phyloP scores from a whole-genome alignment of 371 early-diverging fungal genomes.

The Apophysomyces sp. region DNA sequence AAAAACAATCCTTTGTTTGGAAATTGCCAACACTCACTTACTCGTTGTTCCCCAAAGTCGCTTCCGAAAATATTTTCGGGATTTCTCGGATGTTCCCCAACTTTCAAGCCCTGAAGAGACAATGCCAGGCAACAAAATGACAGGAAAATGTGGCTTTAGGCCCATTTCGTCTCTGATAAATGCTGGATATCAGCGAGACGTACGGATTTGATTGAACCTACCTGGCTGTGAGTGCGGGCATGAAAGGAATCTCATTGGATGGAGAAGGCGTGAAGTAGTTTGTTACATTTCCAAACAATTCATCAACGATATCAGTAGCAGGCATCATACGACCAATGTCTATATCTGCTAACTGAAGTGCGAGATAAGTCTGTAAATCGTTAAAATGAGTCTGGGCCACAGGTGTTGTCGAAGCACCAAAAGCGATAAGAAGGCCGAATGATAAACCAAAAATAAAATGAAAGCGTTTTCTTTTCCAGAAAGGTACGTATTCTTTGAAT shows the following conservation, averaged over 20 bases:
- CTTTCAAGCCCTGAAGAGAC: constrained; percentile 89
- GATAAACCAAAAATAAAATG: constrained; percentile 40
- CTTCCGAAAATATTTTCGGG: constrained; percentile 82
- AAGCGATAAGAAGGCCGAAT: constrained; percentile 19
- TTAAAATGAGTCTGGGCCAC: constrained; percentile 35
- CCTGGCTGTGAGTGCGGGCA: constrained; percentile 47
- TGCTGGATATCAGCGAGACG: background rate
- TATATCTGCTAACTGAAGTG: constrained; percentile 54
- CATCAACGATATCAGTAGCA: constrained; percentile 68
- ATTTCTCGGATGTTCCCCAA: constrained; percentile 81
- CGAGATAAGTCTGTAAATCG: constrained; percentile 39
- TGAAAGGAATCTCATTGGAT: constrained; percentile 46
- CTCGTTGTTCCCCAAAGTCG: constrained; percentile 90
- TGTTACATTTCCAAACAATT: constrained; percentile 65
- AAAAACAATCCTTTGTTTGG: background rate
- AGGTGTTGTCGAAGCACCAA: constrained; percentile 35
- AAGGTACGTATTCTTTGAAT: constrained; percentile 15
- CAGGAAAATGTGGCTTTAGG: constrained; percentile 63
- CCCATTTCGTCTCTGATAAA: constrained; percentile 31
- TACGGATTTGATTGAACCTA: constrained; percentile 23
- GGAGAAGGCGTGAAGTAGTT: constrained; percentile 52
- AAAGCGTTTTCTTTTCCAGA: constrained; percentile 40
- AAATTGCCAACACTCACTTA: constrained; percentile 26
- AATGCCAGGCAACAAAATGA: constrained; percentile 92
- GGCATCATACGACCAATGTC: constrained; percentile 66